These are phyloP conservation scores for Trametes maxima DNA, from an alignment of 768 basidiomycete genomes.

Conservation along the genomic window DNA sequence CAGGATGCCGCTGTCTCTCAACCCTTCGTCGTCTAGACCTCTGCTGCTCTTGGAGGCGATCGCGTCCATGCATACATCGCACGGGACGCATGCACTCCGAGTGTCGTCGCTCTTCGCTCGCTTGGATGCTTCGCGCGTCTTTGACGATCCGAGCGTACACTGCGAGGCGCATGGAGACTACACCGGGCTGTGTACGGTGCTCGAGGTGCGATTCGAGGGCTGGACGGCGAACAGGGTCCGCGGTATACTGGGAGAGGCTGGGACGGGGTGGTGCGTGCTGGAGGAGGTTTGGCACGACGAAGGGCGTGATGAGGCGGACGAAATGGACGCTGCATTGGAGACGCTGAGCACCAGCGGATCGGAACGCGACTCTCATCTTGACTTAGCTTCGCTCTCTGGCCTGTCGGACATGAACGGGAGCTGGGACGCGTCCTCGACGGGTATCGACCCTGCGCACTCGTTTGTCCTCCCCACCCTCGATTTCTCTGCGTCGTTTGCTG, in stretches of 20 bases:
- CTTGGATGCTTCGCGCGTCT: slow-evolving; percentile 69
- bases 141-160: slow-evolving; percentile 57
- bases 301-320: slow-evolving; percentile 23
- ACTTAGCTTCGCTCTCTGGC: background rate
- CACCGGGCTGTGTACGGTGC: slow-evolving; percentile 62
- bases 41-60: slow-evolving; percentile 60
- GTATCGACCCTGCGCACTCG: slow-evolving; percentile 61
- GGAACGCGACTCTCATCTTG: slow-evolving; percentile 9
- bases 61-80: slow-evolving; percentile 51
- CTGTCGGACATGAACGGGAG: slow-evolving; percentile 13
- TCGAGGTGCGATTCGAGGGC: slow-evolving; percentile 72
- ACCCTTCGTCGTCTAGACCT: slow-evolving; percentile 33
- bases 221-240: slow-evolving; percentile 72
- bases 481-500: slow-evolving; percentile 56
- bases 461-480: slow-evolving; percentile 78
- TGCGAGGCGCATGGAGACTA: slow-evolving; percentile 62
- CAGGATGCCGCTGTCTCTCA: slow-evolving; percentile 57
- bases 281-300: slow-evolving; percentile 49
- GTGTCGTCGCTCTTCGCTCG: slow-evolving; percentile 71
- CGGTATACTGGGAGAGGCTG: slow-evolving; percentile 68
- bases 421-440: slow-evolving; percentile 14
- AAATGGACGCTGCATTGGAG: slow-evolving; percentile 34
- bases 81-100: slow-evolving; percentile 59
- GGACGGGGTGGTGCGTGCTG: slow-evolving; percentile 74
- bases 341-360: slow-evolving; percentile 28